phyloP scores from a whole-genome alignment of 805 yeast species.

The Teunomyces aglyptinius region DNA sequence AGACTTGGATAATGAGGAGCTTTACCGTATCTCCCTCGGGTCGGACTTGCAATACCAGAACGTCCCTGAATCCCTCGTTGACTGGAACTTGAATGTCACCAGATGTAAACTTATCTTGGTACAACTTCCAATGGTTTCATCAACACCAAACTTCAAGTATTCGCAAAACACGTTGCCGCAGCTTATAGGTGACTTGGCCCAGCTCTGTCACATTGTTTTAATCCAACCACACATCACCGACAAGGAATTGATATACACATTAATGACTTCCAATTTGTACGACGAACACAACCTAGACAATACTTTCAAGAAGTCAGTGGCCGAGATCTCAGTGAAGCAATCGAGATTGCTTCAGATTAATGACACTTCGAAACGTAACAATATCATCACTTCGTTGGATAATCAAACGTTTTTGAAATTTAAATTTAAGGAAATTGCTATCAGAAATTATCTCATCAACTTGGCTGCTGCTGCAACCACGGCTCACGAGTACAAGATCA shows the following conservation, averaged over 20 bases:
- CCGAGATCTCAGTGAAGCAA: conserved; percentile 49
- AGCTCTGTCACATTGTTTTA: conserved; percentile 36
- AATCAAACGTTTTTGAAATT: conserved; percentile 30
- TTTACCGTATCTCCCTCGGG: conserved; percentile 38
- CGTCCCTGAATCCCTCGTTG: conserved; percentile 42
- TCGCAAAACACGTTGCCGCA: conserved; percentile 34
- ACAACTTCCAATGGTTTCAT: conserved; percentile 36
- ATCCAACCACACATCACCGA: conserved; percentile 43
- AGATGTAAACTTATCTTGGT: conserved; percentile 45
- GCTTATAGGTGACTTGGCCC: conserved; percentile 42
- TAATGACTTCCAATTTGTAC: conserved; percentile 44
- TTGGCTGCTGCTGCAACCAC: conserved; percentile 56
- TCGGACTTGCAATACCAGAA: conserved; percentile 39
- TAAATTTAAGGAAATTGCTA: conserved; percentile 44
- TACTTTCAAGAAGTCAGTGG: conserved; percentile 45
- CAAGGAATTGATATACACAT: conserved; percentile 39
- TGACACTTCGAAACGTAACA: conserved; percentile 14
- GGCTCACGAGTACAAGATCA: conserved; percentile 46
- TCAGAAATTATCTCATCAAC: conserved; percentile 50
- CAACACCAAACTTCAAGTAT: conserved; percentile 36
- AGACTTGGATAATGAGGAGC: conserved; percentile 24
- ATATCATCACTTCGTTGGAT: conserved; percentile 31
- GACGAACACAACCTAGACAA: conserved; percentile 47
- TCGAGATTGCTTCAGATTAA: conserved; percentile 41
- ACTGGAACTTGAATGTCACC: conserved; percentile 53